A percentile compares a stretch with the other conserved stretches of the same genome.
phyloP scores from a whole-genome alignment of 2,329 filamentous ascomycete genomes.

The Aspergillus ochraceus region DNA sequence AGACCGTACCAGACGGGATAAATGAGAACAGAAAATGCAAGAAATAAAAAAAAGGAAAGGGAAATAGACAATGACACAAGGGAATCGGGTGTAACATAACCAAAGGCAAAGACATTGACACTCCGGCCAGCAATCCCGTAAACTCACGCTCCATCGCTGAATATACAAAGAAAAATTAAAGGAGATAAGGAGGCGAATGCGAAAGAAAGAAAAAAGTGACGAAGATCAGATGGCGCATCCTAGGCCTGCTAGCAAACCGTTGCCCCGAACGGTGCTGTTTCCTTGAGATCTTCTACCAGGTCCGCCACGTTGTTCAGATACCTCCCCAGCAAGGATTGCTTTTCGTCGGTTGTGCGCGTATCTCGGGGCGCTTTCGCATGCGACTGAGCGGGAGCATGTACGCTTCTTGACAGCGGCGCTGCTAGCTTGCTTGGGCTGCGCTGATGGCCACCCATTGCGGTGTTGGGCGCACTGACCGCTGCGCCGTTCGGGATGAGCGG shows the following conservation, averaged over 20 bases:
- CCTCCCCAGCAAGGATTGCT: conserved; percentile 73
- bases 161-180: conserved; percentile 14
- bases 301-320: conserved; percentile 83
- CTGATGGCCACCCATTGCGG: conserved; percentile 54
- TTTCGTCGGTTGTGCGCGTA: conserved; percentile 74
- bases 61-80: conserved; percentile 5
- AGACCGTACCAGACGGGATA: conserved; percentile 19
- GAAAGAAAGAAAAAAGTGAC: conserved; percentile 6
- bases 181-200: background rate
- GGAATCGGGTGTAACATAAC: conserved; percentile 10
- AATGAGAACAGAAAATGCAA: conserved; percentile 10
- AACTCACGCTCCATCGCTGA: conserved; percentile 22
- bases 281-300: conserved; percentile 78
- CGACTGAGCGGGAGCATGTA: conserved; percentile 29
- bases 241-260: conserved; percentile 35
- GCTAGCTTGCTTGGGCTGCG: conserved; percentile 69
- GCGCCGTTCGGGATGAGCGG: conserved; percentile 37
- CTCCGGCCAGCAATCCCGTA: conserved; percentile 20
- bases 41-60: conserved; percentile 12
- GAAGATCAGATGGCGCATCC: conserved; percentile 14
- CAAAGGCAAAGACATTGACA: conserved; percentile 10
- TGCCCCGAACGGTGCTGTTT: conserved; percentile 72
- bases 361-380: conserved; percentile 31
- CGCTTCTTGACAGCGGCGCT: conserved; percentile 53
- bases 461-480: conserved; percentile 37